Conservation (phyloP, 2,329 filamentous ascomycete genomes). For the Fusarium coicis region DNA sequence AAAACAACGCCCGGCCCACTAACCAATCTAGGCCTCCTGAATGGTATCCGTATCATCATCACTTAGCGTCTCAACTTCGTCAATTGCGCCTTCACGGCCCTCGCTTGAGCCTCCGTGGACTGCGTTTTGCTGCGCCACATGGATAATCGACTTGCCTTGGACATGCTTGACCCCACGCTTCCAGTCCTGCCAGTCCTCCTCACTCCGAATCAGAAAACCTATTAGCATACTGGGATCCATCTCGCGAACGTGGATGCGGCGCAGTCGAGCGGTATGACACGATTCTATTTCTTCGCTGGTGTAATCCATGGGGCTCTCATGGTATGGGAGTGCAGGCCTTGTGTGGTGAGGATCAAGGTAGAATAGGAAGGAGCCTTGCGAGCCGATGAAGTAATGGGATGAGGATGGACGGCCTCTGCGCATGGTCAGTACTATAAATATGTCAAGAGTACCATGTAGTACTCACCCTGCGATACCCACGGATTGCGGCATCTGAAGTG, state of each 20-base stretch:
- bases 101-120: conserved; percentile 60
- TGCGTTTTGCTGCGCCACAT: conserved; percentile 79
- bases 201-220: conserved; percentile 85
- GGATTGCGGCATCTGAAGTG: conserved; percentile 89
- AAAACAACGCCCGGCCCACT: conserved; percentile 25
- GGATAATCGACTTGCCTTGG: conserved; percentile 86
- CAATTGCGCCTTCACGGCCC: conserved; percentile 79
- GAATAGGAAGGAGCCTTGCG: conserved; percentile 81
- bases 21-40: conserved; percentile 41
- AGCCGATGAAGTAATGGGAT: conserved; percentile 73
- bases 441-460: background rate
- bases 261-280: conserved; percentile 87
- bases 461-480: conserved; percentile 92
- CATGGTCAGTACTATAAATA: conserved; percentile 19
- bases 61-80: conserved; percentile 90
- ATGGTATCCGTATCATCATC: conserved; percentile 69
- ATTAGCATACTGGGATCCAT: conserved; percentile 99
- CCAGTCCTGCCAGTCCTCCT: conserved; percentile 88
- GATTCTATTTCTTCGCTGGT: conserved; percentile 79
- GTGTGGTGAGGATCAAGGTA: conserved; percentile 96
- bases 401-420: conserved; percentile 88
- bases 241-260: conserved; percentile 84
- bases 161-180: conserved; percentile 78
- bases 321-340: conserved; percentile 75
- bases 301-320: conserved; percentile 66